Conservation (phyloP, 345 rosid species). For the Reutealis trisperma region DNA sequence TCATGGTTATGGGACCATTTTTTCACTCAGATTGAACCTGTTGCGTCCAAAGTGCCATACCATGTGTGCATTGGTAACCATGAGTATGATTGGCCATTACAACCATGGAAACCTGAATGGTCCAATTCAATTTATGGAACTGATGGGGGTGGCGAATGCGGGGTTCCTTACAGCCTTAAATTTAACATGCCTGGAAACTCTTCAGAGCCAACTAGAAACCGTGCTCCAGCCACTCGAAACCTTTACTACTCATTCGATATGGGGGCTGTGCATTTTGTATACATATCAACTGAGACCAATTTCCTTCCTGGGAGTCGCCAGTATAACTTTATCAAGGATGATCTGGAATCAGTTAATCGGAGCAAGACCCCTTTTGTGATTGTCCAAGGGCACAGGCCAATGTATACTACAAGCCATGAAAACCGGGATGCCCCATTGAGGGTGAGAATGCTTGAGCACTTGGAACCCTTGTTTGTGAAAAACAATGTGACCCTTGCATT, state of each 20-base stretch:
- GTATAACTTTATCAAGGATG: constrained; percentile 64
- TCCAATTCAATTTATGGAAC: constrained; percentile 51
- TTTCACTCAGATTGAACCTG: constrained; percentile 67
- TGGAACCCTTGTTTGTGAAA: constrained; percentile 78
- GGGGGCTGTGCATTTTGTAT: constrained; percentile 76
- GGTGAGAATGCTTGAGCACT: constrained; percentile 63
- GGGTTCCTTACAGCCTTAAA: constrained; percentile 86
- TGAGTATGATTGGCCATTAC: constrained; percentile 89
- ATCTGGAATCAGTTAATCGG: constrained; percentile 75
- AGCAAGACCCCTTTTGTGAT: constrained; percentile 76
- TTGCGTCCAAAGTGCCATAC: constrained; percentile 78
- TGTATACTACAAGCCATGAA: constrained; percentile 83
- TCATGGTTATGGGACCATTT: constrained; percentile 96
- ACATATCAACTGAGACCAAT: constrained; percentile 84
- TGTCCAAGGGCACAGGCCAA: constrained; percentile 91
- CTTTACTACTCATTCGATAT: constrained; percentile 80
- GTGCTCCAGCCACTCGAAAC: constrained; percentile 67
- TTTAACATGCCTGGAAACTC: constrained; percentile 96
- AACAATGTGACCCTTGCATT: constrained; percentile 74
- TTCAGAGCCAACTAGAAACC: constrained; percentile 65
- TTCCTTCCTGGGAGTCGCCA: constrained; percentile 77
- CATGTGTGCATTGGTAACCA: constrained; percentile 97
- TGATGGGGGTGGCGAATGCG: constrained; percentile 96
- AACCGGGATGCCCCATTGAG: constrained; percentile 55
- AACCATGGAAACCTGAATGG: constrained; percentile 96